Conservation (phyloP, 2,329 filamentous ascomycete genomes). For the Colletotrichum sp. region DNA sequence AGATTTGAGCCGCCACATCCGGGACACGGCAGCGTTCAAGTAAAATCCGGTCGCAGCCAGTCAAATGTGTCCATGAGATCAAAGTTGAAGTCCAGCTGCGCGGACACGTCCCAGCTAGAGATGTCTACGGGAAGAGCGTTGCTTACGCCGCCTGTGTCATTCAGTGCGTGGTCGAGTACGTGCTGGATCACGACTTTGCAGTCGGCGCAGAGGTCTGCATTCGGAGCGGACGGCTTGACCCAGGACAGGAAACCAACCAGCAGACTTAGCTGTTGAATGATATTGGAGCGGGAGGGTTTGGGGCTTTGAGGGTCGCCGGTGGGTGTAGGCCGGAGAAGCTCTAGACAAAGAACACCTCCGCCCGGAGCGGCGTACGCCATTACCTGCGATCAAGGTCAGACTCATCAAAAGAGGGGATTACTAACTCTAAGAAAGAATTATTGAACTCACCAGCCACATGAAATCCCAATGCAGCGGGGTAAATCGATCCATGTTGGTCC, state of each 20-base stretch:
- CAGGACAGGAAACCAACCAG: conserved; percentile 54
- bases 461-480: conserved; percentile 8
- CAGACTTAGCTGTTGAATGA: neutral
- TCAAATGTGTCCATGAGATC: neutral
- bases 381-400: neutral
- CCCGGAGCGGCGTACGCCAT: neutral
- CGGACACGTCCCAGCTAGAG: neutral
- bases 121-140: neutral
- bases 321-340: neutral
- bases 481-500: conserved; percentile 54
- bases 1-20: neutral
- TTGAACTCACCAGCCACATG: neutral
- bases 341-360: neutral
- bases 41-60: neutral
- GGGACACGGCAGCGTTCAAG: neutral
- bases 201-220: conserved; percentile 48
- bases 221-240: conserved; percentile 51
- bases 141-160: neutral
- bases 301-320: neutral
- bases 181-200: conserved; percentile 52
- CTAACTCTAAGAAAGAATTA: no score
- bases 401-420: neutral
- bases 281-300: neutral
- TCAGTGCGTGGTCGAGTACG: conserved; percentile 46
- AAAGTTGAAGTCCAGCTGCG: neutral